Percentiles rank a stretch among this genome's conserved stretches.
Conservation (phyloP, 1,284 basidiomycete genomes). For the Heterobasidion occidentale region DNA sequence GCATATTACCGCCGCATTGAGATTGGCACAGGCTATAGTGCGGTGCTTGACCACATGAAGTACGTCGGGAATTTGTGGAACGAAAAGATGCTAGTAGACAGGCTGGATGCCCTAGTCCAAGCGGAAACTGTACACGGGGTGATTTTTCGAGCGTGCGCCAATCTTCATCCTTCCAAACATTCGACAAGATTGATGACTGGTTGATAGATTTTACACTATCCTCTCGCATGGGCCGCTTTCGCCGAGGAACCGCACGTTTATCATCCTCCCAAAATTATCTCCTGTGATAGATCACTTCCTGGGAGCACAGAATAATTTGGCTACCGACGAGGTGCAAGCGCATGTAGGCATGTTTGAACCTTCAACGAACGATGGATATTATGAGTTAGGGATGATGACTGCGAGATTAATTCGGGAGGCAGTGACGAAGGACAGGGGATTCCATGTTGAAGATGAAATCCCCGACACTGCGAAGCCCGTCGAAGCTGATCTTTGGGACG, state of each 20-base stretch:
- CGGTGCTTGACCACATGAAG: slow-evolving; percentile 85
- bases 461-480: too few relatives aligned
- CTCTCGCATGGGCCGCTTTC: slow-evolving; percentile 54
- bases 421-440: background rate
- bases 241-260: slow-evolving; percentile 60
- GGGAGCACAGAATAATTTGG: slow-evolving; percentile 57
- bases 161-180: background rate
- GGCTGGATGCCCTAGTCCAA: slow-evolving; percentile 57
- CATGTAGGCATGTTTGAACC: slow-evolving; percentile 87
- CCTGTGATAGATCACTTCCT: slow-evolving; percentile 34
- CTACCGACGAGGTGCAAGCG: slow-evolving; percentile 77
- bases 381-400: slow-evolving; percentile 70
- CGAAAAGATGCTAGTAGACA: slow-evolving; percentile 48
- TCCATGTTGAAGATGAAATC: too few relatives aligned
- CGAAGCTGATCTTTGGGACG: too few relatives aligned
- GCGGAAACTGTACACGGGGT: slow-evolving; percentile 57
- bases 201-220: slow-evolving; percentile 65
- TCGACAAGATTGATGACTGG: background rate
- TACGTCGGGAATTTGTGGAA: slow-evolving; percentile 90
- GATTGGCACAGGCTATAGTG: slow-evolving; percentile 63
- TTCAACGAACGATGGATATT: slow-evolving; percentile 84
- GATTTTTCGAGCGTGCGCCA: slow-evolving; percentile 66
- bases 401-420: slow-evolving; percentile 42
- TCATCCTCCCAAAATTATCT: slow-evolving; percentile 28
- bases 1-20: slow-evolving; percentile 76